A percentile compares a stretch with the other conserved stretches of the same genome.
Conservation (phyloP, 139 green algal species). For the Asterochloris sp. region DNA sequence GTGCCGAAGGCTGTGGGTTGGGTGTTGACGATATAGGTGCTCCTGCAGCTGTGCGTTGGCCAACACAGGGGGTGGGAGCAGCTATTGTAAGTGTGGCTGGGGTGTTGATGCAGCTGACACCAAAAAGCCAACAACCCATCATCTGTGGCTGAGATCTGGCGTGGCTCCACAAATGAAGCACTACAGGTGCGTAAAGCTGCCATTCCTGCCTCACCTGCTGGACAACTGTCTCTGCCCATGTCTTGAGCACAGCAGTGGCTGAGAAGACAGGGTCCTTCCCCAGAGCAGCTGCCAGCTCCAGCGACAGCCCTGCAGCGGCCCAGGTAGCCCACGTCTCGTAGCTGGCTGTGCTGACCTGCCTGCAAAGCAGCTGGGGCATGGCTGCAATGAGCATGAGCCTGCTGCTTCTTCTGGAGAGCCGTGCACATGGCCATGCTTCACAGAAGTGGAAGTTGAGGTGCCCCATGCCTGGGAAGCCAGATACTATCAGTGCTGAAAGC, state of each 20-base stretch:
- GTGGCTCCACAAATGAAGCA: not conserved
- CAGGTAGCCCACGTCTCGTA: constrained; percentile 67
- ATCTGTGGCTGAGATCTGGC: not conserved
- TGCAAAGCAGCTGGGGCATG: not conserved
- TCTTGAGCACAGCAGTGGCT: constrained; percentile 29
- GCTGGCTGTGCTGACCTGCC: constrained; percentile 21
- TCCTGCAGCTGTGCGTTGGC: no score
- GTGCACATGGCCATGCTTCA: not conserved
- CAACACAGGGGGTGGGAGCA: no score
- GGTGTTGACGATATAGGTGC: no score
- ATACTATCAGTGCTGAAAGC: no score
- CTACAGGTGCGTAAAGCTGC: not conserved
- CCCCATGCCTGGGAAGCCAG: no score
- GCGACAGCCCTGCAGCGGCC: constrained; percentile 46
- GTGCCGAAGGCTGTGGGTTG: no score
- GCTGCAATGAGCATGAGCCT: not conserved
- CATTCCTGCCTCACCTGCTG: not conserved
- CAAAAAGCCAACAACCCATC: not conserved
- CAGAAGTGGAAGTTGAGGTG: no score
- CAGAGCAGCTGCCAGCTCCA: constrained; percentile 34
- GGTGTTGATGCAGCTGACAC: not conserved
- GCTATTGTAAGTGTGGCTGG: not conserved
- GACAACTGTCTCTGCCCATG: constrained; percentile 53
- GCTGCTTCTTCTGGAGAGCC: not conserved
- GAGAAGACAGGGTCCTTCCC: constrained; percentile 12